These are phyloP conservation scores for Rehmannia glutinosa DNA, from an alignment of 257 asterid species.

Conservation along the genomic window DNA sequence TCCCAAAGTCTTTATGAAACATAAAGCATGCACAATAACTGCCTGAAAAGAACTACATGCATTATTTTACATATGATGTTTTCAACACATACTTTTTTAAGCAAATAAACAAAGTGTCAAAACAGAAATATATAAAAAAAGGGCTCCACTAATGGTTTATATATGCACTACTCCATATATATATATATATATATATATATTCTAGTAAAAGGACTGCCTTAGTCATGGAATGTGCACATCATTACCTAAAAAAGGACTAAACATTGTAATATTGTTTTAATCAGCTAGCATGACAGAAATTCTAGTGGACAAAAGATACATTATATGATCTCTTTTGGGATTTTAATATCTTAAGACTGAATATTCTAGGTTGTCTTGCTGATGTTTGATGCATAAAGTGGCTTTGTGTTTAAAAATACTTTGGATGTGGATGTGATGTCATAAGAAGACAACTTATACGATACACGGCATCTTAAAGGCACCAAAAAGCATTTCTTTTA, in stretches of 20 bases:
- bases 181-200: too few relatives aligned
- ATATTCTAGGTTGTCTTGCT: too few relatives aligned
- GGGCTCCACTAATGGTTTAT: slow-evolving; percentile 12
- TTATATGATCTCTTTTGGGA: not conserved
- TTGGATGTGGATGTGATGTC: too few relatives aligned
- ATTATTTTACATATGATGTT: not conserved
- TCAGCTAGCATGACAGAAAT: not conserved
- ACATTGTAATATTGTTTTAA: slow-evolving; percentile 7
- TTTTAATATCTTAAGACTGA: too few relatives aligned
- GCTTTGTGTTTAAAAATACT: too few relatives aligned
- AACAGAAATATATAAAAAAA: not conserved
- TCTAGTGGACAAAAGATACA: slow-evolving; percentile 4
- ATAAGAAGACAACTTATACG: not conserved
- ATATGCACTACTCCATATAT: too few relatives aligned
- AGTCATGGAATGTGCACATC: too few relatives aligned
- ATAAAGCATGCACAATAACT: slow-evolving; percentile 60
- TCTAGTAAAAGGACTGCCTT: too few relatives aligned
- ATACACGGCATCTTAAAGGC: not conserved
- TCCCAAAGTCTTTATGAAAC: slow-evolving; percentile 64
- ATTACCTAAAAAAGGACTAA: slow-evolving; percentile 16
- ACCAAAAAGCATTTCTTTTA: not conserved
- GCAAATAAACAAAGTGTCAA: not conserved
- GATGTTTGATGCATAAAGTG: too few relatives aligned
- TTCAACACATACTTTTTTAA: not conserved
- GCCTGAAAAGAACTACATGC: slow-evolving; percentile 40